These are phyloP conservation scores for Eremothecium sinecaudum DNA, from an alignment of 1,139 yeast genomes.

Conservation along the genomic window DNA sequence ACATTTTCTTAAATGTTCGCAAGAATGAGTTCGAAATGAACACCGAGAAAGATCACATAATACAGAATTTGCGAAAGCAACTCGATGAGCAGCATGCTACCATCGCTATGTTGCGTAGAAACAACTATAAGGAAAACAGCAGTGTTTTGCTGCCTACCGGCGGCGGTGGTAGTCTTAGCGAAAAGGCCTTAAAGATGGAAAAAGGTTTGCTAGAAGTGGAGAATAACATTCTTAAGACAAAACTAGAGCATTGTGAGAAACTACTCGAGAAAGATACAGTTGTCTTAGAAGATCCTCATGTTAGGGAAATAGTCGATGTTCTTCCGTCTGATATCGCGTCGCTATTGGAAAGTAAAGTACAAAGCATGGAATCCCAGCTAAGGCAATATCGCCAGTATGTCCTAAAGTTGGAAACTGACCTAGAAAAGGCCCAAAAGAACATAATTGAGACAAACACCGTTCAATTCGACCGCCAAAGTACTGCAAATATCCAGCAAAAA, in stretches of 20 bases:
- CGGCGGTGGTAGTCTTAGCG: conserved; percentile 4
- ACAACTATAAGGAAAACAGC: conserved; percentile 3
- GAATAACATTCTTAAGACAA: conserved; percentile 30
- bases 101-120: conserved; percentile 24
- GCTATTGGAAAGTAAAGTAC: conserved; percentile 23
- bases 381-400: conserved; percentile 19
- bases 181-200: conserved; percentile 2
- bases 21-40: conserved; percentile 38
- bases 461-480: conserved; percentile 4
- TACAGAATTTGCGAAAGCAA: conserved; percentile 37
- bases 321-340: conserved; percentile 24
- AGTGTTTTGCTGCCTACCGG: conserved; percentile 3
- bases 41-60: conserved; percentile 37
- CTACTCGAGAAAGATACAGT: conserved; percentile 20
- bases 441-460: conserved; percentile 27
- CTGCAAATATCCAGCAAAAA: conserved; percentile 3
- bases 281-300: conserved; percentile 20
- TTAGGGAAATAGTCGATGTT: conserved; percentile 23
- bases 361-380: conserved; percentile 20
- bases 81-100: conserved; percentile 35
- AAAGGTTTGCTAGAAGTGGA: conserved; percentile 14
- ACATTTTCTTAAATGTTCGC: conserved; percentile 61
- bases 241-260: conserved; percentile 29
- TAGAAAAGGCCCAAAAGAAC: conserved; percentile 10
- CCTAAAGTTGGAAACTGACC: conserved; percentile 14